Evolutionary conservation across 129 eudicot species (phyloP).

Genomic region (Pulicaria dysenterica): DNA sequence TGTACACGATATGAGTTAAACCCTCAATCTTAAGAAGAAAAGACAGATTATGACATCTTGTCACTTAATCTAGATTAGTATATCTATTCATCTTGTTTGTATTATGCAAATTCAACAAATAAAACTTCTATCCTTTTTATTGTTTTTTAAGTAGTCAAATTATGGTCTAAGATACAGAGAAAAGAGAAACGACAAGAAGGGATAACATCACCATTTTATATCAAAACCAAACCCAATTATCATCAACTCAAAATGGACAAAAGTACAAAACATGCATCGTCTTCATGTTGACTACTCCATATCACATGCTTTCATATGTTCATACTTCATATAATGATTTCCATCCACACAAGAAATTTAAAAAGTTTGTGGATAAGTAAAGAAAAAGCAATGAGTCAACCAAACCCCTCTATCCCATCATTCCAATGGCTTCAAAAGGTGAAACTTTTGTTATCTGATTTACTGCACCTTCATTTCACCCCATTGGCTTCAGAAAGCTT

Average conservation of each 20-base stretch:
- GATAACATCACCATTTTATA: background rate
- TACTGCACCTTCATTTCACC: conserved; percentile 23
- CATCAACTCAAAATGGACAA: conserved; percentile 3
- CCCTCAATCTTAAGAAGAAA: too few species aligned
- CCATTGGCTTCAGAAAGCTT: conserved; percentile 67
- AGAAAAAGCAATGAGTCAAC: conserved; percentile 2
- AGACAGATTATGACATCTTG: too few species aligned
- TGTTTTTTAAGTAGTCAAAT: background rate
- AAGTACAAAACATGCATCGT: conserved; percentile 10
- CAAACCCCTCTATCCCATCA: conserved; percentile 12
- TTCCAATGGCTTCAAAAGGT: background rate
- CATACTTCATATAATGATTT: conserved; percentile 12
- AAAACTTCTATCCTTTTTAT: background rate
- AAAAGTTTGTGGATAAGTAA: conserved; percentile 16
- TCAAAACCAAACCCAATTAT: conserved; percentile 3
- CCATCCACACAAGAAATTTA: conserved; percentile 6
- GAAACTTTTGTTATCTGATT: background rate
- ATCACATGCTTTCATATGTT: conserved; percentile 26
- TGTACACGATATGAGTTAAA: too few species aligned
- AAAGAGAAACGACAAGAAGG: background rate
- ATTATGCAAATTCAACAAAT: too few species aligned
- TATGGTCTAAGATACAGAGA: conserved; percentile 9
- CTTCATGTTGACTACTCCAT: conserved; percentile 29
- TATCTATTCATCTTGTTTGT: too few species aligned
- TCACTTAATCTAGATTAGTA: too few species aligned